These are phyloP conservation scores for Paecilomyces dactylethromorphus DNA, from an alignment of 2,329 filamentous ascomycete genomes.

Conservation along the genomic window DNA sequence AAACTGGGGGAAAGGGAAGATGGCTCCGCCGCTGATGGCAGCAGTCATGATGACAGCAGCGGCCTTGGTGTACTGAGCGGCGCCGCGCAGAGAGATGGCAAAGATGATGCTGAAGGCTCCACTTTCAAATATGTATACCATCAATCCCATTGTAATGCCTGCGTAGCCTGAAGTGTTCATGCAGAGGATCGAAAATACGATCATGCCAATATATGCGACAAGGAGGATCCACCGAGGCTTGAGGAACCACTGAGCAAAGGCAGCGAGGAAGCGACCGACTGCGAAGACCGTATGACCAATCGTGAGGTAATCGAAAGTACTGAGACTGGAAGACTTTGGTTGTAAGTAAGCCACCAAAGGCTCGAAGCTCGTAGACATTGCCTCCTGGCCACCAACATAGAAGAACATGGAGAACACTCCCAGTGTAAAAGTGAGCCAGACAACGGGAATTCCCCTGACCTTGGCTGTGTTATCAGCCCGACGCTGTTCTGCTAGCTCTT, in stretches of 20 bases:
- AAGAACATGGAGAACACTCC: constrained; percentile 52
- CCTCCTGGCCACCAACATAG: constrained; percentile 57
- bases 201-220: constrained; percentile 46
- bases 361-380: constrained; percentile 43
- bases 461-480: constrained; percentile 44
- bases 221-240: constrained; percentile 54
- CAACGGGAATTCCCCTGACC: constrained; percentile 40
- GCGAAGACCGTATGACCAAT: constrained; percentile 55
- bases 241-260: constrained; percentile 46
- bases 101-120: constrained; percentile 56
- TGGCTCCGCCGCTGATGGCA: constrained; percentile 48
- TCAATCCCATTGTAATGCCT: constrained; percentile 42
- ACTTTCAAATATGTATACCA: constrained; percentile 55
- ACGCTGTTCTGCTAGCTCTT: constrained; percentile 47
- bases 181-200: constrained; percentile 46
- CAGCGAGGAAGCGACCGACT: constrained; percentile 51
- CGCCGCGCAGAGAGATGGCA: constrained; percentile 51
- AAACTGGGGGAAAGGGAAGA: constrained; percentile 51
- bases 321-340: constrained; percentile 21
- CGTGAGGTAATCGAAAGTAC: constrained; percentile 41
- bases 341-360: constrained; percentile 37
- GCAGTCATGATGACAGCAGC: constrained; percentile 49
- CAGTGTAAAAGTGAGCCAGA: constrained; percentile 51
- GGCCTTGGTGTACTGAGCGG: constrained; percentile 53
- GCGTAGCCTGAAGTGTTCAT: constrained; percentile 43